These are phyloP conservation scores for Achaetomium macrosporum DNA, from an alignment of 2,329 filamentous ascomycete species.

Conservation along the genomic window DNA sequence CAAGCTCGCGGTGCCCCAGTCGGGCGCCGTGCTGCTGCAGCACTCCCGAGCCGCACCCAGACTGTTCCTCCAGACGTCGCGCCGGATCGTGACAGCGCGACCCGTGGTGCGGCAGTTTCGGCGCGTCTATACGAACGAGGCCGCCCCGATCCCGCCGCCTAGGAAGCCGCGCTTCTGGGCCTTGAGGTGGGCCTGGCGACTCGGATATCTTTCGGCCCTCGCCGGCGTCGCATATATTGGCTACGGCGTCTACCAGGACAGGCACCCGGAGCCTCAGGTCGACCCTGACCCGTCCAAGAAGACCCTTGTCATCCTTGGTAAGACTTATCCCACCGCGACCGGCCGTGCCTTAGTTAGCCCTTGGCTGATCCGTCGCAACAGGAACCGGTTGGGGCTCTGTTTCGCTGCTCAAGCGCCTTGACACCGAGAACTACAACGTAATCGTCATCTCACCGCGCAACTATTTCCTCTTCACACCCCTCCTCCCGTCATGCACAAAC, in stretches of 20 bases:
- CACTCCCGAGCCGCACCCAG: constrained; percentile 22
- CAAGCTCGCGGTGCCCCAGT: constrained; percentile 28
- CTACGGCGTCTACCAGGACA: constrained; percentile 77
- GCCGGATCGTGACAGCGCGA: constrained; percentile 22
- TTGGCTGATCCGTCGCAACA: constrained; percentile 35
- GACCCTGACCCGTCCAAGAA: constrained; percentile 85
- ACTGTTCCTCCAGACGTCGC: constrained; percentile 26
- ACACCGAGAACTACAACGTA: constrained; percentile 99
- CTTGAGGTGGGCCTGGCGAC: constrained; percentile 76
- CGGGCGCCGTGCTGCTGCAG: constrained; percentile 25
- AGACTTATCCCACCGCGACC: constrained; percentile 10
- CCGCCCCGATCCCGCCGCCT: constrained; percentile 32
- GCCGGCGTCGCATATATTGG: constrained; percentile 64
- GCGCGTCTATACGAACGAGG: constrained; percentile 26
- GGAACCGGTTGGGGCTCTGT: constrained; percentile 95
- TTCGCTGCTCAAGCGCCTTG: constrained; percentile 94
- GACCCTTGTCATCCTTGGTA: constrained; percentile 92
- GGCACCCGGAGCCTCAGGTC: constrained; percentile 74
- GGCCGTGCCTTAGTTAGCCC: background rate
- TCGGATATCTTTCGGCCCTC: constrained; percentile 70
- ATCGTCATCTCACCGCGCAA: constrained; percentile 96
- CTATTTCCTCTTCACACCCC: constrained; percentile 98
- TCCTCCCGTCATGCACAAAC: constrained; percentile 94
- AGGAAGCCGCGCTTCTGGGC: constrained; percentile 58
- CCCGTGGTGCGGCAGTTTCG: constrained; percentile 25